Conservation (phyloP, 306 rosid genomes). For the Delonix regia region DNA sequence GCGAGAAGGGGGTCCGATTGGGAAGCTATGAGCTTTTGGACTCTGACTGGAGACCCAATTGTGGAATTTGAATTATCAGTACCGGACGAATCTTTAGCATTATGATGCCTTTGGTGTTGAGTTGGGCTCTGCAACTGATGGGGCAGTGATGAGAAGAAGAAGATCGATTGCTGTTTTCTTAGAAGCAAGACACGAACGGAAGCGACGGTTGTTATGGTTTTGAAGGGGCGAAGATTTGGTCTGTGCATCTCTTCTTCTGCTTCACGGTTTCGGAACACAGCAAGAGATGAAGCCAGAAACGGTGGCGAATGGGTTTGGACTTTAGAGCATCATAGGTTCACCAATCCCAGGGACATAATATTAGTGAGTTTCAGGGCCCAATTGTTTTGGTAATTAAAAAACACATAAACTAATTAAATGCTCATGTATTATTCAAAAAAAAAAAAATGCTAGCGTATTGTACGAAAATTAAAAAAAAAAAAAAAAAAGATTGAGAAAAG, state of each 20-base stretch:
- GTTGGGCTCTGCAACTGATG: conserved; percentile 1
- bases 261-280: neutral
- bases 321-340: neutral
- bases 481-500: no score
- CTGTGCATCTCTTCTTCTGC: conserved; percentile 32
- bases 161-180: neutral
- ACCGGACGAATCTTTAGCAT: conserved; percentile 9
- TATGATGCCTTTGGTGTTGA: conserved; percentile 16
- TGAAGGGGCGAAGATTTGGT: conserved; percentile 16
- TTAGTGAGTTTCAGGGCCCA: no score
- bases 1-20: conserved; percentile 87
- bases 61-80: conserved; percentile 12
- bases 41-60: conserved; percentile 65
- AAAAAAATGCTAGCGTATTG: no score
- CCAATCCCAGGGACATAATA: no score
- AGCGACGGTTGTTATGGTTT: neutral
- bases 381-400: no score
- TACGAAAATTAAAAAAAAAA: no score
- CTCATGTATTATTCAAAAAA: no score
- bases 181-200: neutral
- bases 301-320: neutral
- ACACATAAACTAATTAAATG: no score
- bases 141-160: conserved; percentile 26
- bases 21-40: conserved; percentile 78
- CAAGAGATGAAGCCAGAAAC: neutral